phyloP scores from a whole-genome alignment of 1,139 yeast species.

The Blastobotrys capitulatus region DNA sequence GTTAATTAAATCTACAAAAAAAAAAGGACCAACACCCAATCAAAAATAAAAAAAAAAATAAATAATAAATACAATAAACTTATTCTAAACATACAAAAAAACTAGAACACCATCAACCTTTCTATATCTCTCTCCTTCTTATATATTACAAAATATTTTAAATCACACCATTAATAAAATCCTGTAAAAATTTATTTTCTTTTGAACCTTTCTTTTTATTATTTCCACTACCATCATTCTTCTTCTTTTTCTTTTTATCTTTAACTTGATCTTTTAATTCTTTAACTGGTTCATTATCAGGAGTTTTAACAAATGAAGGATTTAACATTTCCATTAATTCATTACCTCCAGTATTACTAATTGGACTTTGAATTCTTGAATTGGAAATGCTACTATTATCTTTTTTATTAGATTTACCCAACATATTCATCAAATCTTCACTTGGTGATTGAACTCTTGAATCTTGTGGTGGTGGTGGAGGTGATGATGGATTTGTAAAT shows the following conservation, averaged over 20 bases:
- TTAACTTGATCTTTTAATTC: neutral
- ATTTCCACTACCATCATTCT: slow-evolving; percentile 1
- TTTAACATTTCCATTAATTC: neutral
- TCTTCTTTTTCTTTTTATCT: neutral
- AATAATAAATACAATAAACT: too few relatives aligned
- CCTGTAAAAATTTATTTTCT: slow-evolving; percentile 4
- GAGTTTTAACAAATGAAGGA: too few relatives aligned
- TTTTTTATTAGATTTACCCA: too few relatives aligned
- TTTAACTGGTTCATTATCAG: neutral
- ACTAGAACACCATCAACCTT: too few relatives aligned
- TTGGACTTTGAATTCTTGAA: too few relatives aligned
- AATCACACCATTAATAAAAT: slow-evolving; percentile 2
- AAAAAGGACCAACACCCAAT: too few relatives aligned
- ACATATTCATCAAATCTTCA: slow-evolving; percentile 8
- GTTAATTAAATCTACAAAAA: too few relatives aligned
- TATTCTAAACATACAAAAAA: too few relatives aligned
- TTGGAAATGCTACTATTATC: too few relatives aligned
- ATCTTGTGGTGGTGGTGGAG: neutral
- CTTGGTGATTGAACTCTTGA: neutral
- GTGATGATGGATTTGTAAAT: neutral
- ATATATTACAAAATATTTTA: too few relatives aligned
- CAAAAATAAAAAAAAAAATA: too few relatives aligned
- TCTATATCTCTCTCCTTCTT: too few relatives aligned
- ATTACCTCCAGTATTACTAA: neutral
- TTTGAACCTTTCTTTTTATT: neutral